These are phyloP conservation scores for Coemansia guatemalensis DNA, from an alignment of 192 early-diverging fungal species.

Conservation along the genomic window DNA sequence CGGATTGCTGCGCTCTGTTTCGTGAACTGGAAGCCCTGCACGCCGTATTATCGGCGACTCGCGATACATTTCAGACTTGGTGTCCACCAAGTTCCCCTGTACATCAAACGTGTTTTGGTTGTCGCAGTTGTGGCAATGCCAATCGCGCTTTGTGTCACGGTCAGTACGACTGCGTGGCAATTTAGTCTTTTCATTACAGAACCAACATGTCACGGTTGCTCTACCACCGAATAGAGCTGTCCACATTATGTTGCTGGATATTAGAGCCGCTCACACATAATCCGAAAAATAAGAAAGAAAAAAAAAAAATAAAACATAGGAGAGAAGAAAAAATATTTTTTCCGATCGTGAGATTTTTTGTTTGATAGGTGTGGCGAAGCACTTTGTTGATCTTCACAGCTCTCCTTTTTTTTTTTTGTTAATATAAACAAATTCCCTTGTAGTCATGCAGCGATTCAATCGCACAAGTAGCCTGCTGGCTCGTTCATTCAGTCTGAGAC, in stretches of 20 bases:
- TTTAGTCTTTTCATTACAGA: conserved; percentile 37
- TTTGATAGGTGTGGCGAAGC: no score
- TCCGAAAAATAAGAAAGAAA: conserved; percentile 4
- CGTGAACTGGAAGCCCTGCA: neutral
- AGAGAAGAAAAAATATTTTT: no score
- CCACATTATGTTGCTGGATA: conserved; percentile 26
- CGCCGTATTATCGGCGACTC: conserved; percentile 16
- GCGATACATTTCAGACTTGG: conserved; percentile 33
- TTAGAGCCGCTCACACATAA: conserved; percentile 5
- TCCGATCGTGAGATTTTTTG: neutral
- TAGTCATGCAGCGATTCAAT: no score
- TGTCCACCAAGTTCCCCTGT: conserved; percentile 35
- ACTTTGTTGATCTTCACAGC: neutral
- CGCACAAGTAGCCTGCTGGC: no score
- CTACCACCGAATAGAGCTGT: conserved; percentile 17
- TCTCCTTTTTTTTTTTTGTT: neutral
- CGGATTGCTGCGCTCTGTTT: neutral
- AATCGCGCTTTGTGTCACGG: conserved; percentile 18
- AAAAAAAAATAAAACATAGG: neutral
- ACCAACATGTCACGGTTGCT: conserved; percentile 43
- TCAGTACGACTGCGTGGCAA: conserved; percentile 6
- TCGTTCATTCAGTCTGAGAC: neutral
- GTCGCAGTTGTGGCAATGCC: conserved; percentile 40
- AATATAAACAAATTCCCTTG: neutral
- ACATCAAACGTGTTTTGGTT: conserved; percentile 42